These are phyloP conservation scores for Martensiomyces pterosporus DNA, from an alignment of 192 early-diverging fungal species.

Conservation along the genomic window DNA sequence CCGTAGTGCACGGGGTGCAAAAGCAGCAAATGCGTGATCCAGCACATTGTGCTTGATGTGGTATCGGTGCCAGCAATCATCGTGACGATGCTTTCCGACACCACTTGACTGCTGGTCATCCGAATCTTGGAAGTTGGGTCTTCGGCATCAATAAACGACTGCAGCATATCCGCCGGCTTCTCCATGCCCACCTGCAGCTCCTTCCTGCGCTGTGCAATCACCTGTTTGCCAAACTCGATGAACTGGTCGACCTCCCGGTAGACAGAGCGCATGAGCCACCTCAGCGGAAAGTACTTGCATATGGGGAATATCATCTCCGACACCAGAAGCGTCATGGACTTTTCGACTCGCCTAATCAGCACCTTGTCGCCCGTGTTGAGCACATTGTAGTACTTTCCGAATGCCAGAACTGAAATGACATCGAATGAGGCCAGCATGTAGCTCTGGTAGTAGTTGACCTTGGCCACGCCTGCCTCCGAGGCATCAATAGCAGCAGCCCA, in stretches of 20 bases:
- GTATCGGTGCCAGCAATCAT: constrained; percentile 19
- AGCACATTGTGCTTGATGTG: constrained; percentile 11
- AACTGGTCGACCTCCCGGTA: neutral
- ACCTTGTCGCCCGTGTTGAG: neutral
- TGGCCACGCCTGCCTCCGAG: neutral
- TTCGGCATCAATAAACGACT: constrained; percentile 1
- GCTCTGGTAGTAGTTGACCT: neutral
- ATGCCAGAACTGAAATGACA: neutral
- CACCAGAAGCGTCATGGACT: neutral
- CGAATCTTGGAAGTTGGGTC: neutral
- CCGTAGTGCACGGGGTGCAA: constrained; percentile 5
- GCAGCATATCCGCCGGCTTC: neutral
- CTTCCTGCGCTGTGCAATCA: neutral
- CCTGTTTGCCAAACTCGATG: neutral
- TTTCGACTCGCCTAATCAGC: neutral
- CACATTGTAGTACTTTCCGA: neutral
- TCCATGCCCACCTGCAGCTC: neutral
- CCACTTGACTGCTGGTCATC: constrained; percentile 4
- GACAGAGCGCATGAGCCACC: neutral
- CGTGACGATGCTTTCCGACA: constrained; percentile 2
- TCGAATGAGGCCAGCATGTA: neutral
- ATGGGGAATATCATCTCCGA: neutral
- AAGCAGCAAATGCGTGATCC: constrained; percentile 1
- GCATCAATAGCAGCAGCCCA: neutral
- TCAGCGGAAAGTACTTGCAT: neutral